Percentiles rank a stretch among this genome's conserved stretches.
These are phyloP conservation scores for Coemansia sp. DNA, from an alignment of 192 early-diverging fungal genomes.

Conservation along the genomic window DNA sequence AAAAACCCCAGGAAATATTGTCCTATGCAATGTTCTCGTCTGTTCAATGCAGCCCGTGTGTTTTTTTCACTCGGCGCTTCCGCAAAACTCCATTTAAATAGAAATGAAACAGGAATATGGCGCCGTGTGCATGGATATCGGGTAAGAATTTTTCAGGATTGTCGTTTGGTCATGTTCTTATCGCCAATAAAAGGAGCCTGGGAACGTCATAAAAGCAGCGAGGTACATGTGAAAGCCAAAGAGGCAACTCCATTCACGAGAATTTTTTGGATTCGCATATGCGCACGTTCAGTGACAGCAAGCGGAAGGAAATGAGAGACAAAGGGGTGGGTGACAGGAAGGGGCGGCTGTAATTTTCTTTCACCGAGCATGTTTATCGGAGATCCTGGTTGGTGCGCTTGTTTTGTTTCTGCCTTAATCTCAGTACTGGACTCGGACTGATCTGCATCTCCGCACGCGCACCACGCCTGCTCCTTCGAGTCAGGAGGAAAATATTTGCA, in stretches of 20 bases:
- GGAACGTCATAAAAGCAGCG: not conserved
- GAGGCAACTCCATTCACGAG: not conserved
- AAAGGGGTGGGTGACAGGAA: not conserved
- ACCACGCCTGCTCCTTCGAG: not conserved
- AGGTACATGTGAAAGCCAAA: conserved; percentile 5
- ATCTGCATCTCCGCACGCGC: not conserved
- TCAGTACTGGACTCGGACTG: not conserved
- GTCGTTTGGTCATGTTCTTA: not conserved
- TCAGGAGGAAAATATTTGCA: not conserved
- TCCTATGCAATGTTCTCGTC: not conserved
- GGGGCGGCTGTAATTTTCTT: not conserved
- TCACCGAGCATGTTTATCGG: not conserved
- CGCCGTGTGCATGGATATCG: not conserved
- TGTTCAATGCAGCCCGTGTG: not conserved
- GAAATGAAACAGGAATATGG: not conserved
- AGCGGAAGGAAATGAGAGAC: not conserved
- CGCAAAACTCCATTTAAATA: not conserved
- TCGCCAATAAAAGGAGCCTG: not conserved
- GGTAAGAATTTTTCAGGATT: not conserved
- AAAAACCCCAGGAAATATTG: not conserved
- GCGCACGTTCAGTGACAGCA: conserved; percentile 1
- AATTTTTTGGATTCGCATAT: not conserved
- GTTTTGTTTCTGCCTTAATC: not conserved
- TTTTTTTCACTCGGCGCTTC: not conserved
- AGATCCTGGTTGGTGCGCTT: conserved; percentile 3